These are phyloP conservation scores for Pseudoperonospora humuli DNA, from an alignment of 352 stramenopile genomes.

Conservation along the genomic window DNA sequence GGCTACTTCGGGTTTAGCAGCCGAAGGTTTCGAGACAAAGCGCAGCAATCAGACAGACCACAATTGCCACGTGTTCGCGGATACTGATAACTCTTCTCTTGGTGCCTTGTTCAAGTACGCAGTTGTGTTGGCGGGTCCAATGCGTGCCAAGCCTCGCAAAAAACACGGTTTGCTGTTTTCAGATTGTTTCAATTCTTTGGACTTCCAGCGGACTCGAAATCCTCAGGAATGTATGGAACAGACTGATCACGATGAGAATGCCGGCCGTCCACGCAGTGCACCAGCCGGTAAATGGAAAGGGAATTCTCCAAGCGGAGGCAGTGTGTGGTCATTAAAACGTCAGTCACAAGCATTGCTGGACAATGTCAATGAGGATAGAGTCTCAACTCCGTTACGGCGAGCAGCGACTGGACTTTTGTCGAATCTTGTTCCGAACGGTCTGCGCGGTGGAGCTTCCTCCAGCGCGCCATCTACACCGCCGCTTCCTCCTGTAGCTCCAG, in stretches of 20 bases:
- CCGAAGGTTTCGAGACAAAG: no score
- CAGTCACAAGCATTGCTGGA: constrained; percentile 28
- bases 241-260: constrained; percentile 8
- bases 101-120: no score
- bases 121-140: no score
- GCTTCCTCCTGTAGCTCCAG: constrained; percentile 3
- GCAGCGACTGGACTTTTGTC: constrained; percentile 27
- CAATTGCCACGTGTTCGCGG: no score
- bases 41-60: no score
- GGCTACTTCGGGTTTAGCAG: no score
- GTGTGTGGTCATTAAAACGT: constrained; percentile 21
- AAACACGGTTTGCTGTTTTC: no score
- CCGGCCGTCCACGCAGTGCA: no score
- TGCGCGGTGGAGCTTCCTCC: constrained; percentile 8
- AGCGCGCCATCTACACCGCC: constrained; percentile 21
- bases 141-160: no score
- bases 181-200: no score
- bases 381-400: constrained; percentile 14
- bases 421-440: constrained; percentile 27
- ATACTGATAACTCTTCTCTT: no score
- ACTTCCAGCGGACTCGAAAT: no score
- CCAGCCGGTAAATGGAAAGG: constrained; percentile 22
- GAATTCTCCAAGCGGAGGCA: constrained; percentile 9
- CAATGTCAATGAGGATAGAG: constrained; percentile 24
- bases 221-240: constrained; percentile 29